phyloP scores from a whole-genome alignment of 148 eudicot species.

The Chenopodium quinoa region DNA sequence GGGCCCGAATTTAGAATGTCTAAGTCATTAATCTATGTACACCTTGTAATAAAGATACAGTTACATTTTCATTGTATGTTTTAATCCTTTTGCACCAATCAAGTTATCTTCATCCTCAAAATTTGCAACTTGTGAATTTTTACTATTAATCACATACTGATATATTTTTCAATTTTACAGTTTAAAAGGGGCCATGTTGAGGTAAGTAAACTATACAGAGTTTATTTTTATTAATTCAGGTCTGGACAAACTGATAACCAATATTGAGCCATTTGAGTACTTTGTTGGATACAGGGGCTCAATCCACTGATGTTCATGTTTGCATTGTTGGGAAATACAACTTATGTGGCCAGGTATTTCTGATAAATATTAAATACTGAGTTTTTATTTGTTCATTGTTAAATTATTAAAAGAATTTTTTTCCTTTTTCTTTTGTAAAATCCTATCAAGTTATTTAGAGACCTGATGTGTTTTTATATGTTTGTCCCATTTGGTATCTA shows the following conservation, averaged over 20 bases:
- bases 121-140: background rate
- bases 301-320: slow-evolving; percentile 81
- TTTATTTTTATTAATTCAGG: background rate
- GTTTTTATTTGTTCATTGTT: background rate
- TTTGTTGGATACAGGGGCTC: slow-evolving; percentile 56
- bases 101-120: background rate
- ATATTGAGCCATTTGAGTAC: background rate
- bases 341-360: slow-evolving; percentile 72
- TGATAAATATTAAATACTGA: background rate
- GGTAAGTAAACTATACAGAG: slow-evolving; percentile 31
- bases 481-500: no score
- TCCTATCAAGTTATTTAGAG: background rate
- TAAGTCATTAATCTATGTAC: background rate
- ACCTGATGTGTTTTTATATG: no score
- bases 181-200: slow-evolving; percentile 57
- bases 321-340: slow-evolving; percentile 66
- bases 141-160: background rate
- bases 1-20: background rate
- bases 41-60: background rate
- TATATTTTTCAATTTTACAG: slow-evolving; percentile 31
- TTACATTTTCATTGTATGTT: background rate
- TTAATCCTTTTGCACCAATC: background rate
- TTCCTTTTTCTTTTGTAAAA: background rate
- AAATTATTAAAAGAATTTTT: background rate
- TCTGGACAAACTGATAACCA: background rate